phyloP scores from a whole-genome alignment of 805 yeast genomes.

The Hyphopichia homilentoma region DNA sequence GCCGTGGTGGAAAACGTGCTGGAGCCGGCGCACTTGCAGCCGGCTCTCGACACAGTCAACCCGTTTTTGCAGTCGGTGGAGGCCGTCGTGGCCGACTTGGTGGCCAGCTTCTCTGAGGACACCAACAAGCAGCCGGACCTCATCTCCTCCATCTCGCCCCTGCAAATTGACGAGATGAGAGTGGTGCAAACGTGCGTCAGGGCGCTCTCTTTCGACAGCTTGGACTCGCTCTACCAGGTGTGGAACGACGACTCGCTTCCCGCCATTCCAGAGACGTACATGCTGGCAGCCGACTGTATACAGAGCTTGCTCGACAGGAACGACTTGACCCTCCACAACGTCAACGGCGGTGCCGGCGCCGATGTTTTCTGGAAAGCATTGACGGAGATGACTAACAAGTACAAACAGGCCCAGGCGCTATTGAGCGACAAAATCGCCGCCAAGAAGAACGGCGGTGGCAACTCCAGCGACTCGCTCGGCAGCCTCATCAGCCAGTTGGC shows the following conservation, averaged over 20 bases:
- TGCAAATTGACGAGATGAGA: conserved; percentile 27
- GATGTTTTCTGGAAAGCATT: conserved; percentile 37
- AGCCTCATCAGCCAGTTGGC: conserved; percentile 33
- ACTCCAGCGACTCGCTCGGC: conserved; percentile 24
- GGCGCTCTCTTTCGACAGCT: conserved; percentile 22
- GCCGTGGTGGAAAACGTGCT: conserved; percentile 26
- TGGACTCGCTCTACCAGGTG: conserved; percentile 19
- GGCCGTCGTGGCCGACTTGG: conserved; percentile 14
- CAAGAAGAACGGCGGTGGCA: conserved; percentile 11
- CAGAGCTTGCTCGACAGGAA: conserved; percentile 40
- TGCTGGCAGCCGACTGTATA: conserved; percentile 42
- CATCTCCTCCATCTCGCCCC: conserved; percentile 23
- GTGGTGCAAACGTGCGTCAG: conserved; percentile 23
- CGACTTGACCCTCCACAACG: conserved; percentile 9
- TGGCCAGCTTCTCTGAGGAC: conserved; percentile 14
- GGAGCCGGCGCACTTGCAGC: conserved; percentile 3
- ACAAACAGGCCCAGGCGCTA: conserved; percentile 37
- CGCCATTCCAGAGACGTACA: conserved; percentile 29
- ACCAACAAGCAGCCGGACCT: conserved; percentile 14
- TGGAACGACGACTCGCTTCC: conserved; percentile 34
- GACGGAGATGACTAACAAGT: conserved; percentile 30
- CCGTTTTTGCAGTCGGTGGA: conserved; percentile 19
- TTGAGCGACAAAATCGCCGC: conserved; percentile 17
- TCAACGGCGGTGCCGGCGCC: conserved; percentile 7
- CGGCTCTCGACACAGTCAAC: conserved; percentile 11